phyloP scores from a whole-genome alignment of 2,329 filamentous ascomycete genomes.

The Chaetothyriales sp. region DNA sequence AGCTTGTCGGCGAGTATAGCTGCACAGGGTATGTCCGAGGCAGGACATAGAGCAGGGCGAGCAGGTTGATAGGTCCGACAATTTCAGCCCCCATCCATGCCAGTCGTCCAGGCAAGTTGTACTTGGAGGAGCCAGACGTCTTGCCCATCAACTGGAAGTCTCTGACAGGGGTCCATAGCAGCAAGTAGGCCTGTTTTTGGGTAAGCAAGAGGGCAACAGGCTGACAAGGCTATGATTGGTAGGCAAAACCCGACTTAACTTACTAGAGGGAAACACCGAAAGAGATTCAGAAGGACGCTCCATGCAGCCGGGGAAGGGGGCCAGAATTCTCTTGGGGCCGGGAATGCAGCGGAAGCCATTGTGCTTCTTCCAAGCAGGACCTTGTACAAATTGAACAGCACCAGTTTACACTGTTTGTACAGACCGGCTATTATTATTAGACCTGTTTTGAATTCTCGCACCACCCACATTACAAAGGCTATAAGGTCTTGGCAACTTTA shows the following conservation, averaged over 20 bases:
- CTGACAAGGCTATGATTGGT: background rate
- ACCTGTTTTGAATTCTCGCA: no score
- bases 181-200: conserved; percentile 53
- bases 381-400: background rate
- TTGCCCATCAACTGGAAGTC: conserved; percentile 75
- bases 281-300: conserved; percentile 23
- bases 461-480: background rate
- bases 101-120: conserved; percentile 80
- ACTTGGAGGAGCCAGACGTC: conserved; percentile 50
- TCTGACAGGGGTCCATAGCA: conserved; percentile 33
- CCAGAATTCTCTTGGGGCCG: conserved; percentile 21
- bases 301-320: conserved; percentile 29
- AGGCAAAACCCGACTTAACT: conserved; percentile 15
- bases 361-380: background rate
- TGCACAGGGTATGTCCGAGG: conserved; percentile 31
- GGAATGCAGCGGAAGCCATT: background rate
- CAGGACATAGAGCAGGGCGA: conserved; percentile 65
- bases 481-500: background rate
- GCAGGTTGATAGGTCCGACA: conserved; percentile 59
- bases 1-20: conserved; percentile 7
- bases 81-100: conserved; percentile 85
- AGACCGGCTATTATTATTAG: no score
- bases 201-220: background rate
- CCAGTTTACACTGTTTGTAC: background rate
- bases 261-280: conserved; percentile 33